phyloP scores from a whole-genome alignment of 768 basidiomycete genomes.

The Clathrus columnatus region DNA sequence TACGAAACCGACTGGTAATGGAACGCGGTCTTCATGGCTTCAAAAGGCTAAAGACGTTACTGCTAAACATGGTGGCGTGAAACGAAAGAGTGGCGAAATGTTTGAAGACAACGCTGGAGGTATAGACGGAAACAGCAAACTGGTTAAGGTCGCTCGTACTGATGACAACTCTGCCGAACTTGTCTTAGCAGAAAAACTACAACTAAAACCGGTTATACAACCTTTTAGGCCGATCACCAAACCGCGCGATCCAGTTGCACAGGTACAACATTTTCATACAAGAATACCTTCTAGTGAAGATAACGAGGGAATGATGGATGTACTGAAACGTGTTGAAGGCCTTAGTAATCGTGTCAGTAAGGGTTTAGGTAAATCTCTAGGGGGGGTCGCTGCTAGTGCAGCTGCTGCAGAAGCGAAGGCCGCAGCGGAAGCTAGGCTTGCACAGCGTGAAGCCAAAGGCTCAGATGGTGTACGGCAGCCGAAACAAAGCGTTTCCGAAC shows the following conservation, averaged over 20 bases:
- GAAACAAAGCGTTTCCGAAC: slow-evolving; percentile 52
- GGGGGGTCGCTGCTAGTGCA: slow-evolving; percentile 41
- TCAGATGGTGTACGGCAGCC: slow-evolving; percentile 19
- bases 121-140: neutral
- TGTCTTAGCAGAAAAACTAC: slow-evolving; percentile 31
- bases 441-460: slow-evolving; percentile 39
- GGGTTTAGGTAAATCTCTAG: slow-evolving; percentile 53
- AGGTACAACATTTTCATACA: slow-evolving; percentile 17
- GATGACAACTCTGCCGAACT: neutral
- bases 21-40: slow-evolving; percentile 75
- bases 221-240: slow-evolving; percentile 17
- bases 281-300: slow-evolving; percentile 14
- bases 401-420: slow-evolving; percentile 60
- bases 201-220: slow-evolving; percentile 39
- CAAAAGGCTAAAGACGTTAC: slow-evolving; percentile 63
- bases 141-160: neutral
- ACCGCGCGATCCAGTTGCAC: slow-evolving; percentile 19
- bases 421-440: slow-evolving; percentile 63
- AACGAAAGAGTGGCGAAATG: slow-evolving; percentile 55
- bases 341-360: slow-evolving; percentile 52
- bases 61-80: slow-evolving; percentile 31
- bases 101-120: slow-evolving; percentile 8
- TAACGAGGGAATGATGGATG: slow-evolving; percentile 49
- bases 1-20: slow-evolving; percentile 13
- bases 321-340: slow-evolving; percentile 63